These are phyloP conservation scores for Paramecium pentaurelia DNA, from an alignment of 73 alveolate genomes.

Conservation along the genomic window DNA sequence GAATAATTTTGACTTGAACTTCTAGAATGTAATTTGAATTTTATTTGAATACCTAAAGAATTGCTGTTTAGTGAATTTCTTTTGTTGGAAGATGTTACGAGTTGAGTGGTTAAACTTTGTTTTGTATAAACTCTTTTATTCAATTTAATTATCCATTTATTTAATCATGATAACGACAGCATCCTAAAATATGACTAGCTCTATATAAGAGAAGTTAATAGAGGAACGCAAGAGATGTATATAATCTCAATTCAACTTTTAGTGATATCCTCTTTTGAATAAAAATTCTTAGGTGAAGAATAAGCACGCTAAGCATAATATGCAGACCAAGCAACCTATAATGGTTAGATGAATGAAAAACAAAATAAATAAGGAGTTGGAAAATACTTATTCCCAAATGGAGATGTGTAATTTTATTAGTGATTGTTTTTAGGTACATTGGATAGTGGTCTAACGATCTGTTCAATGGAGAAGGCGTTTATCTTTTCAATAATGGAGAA, in stretches of 20 bases:
- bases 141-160: constrained; percentile 1
- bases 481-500: constrained; percentile 56
- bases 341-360: constrained; percentile 22
- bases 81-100: neutral
- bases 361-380: constrained; percentile 13
- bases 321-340: constrained; percentile 4
- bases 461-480: constrained; percentile 58
- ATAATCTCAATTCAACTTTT: neutral
- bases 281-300: constrained; percentile 7
- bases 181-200: neutral
- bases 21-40: neutral
- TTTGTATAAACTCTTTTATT: neutral
- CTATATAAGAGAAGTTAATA: neutral
- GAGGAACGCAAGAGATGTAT: constrained; percentile 35
- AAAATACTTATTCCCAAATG: constrained; percentile 38
- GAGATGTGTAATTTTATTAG: neutral
- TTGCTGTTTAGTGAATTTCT: neutral
- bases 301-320: constrained; percentile 3
- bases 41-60: neutral
- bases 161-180: constrained; percentile 8
- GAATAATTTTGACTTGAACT: neutral
- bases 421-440: neutral
- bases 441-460: constrained; percentile 61
- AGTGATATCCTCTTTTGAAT: constrained; percentile 17
- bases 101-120: neutral